A percentile compares a stretch with the other conserved stretches of the same genome.
phyloP scores from a whole-genome alignment of 495 filamentous ascomycete species.

The Neurospora cerealis region DNA sequence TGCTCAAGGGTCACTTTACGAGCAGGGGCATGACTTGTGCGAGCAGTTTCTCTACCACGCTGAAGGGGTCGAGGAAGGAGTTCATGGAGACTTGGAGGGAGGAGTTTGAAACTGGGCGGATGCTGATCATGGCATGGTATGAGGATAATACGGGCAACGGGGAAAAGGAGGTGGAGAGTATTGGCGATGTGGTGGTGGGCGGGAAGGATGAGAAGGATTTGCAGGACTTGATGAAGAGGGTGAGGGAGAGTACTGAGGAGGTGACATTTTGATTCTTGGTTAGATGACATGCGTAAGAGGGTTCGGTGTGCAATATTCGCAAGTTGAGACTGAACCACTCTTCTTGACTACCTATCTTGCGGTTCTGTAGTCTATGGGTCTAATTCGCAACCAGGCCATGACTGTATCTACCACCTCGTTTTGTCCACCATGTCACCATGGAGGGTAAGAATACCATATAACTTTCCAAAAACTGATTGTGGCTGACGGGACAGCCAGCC shows the following conservation, averaged over 20 bases:
- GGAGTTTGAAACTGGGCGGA: conserved; percentile 12
- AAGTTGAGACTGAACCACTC: neutral
- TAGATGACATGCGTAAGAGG: neutral
- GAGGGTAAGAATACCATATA: neutral
- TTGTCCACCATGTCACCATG: neutral
- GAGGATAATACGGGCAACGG: conserved; percentile 9
- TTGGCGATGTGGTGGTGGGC: conserved; percentile 21
- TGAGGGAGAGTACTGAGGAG: conserved; percentile 15
- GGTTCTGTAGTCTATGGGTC: neutral
- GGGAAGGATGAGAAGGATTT: conserved; percentile 13
- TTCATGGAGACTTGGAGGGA: conserved; percentile 15
- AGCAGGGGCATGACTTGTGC: conserved; percentile 14
- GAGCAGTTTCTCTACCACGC: conserved; percentile 12
- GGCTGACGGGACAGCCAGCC: neutral
- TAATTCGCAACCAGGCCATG: neutral
- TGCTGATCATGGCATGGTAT: conserved; percentile 21
- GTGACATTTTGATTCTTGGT: conserved; percentile 11
- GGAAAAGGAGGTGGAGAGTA: conserved; percentile 3
- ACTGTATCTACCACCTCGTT: neutral
- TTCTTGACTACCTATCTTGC: neutral
- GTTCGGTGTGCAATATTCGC: neutral
- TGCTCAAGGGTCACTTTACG: conserved; percentile 17
- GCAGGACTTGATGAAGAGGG: conserved; percentile 8
- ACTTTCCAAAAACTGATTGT: neutral
- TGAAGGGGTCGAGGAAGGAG: conserved; percentile 4